Percentiles rank a stretch among this genome's conserved stretches.
phyloP scores from a whole-genome alignment of 2,329 filamentous ascomycete genomes.

The Akanthomyces uredinophilus region DNA sequence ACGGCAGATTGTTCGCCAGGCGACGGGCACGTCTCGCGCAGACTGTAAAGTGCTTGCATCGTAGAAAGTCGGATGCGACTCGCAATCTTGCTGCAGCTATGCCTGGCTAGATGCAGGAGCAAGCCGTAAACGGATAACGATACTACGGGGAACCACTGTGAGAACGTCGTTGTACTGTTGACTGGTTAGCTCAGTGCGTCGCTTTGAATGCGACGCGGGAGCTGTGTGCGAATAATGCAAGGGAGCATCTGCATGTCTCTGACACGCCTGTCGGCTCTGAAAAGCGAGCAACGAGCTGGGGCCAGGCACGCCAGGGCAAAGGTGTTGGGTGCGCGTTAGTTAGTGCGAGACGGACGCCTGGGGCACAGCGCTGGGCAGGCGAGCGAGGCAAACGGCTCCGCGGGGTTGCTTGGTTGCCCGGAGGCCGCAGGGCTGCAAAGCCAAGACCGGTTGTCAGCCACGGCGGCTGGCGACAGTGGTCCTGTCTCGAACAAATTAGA shows the following conservation, averaged over 20 bases:
- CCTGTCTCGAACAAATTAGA: no score
- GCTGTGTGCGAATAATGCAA: background rate
- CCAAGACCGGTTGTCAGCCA: background rate
- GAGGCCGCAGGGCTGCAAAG: background rate
- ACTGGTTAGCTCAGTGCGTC: no score
- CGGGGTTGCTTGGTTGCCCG: background rate
- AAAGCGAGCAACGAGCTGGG: background rate
- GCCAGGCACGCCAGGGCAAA: no score
- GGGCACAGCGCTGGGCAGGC: background rate
- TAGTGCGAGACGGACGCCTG: background rate
- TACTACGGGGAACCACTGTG: no score
- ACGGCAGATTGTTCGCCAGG: background rate
- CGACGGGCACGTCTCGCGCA: background rate
- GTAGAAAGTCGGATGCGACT: no score
- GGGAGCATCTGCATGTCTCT: constrained; percentile 2
- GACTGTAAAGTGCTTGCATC: background rate
- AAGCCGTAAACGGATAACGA: no score
- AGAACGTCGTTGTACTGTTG: no score
- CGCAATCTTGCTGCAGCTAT: background rate
- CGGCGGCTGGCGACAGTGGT: background rate
- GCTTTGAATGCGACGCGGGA: background rate
- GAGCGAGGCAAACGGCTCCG: background rate
- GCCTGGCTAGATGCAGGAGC: no score
- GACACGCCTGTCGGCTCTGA: background rate
- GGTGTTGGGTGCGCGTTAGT: no score